phyloP scores from a whole-genome alignment of 1,284 basidiomycete species.

The Somion occarium region DNA sequence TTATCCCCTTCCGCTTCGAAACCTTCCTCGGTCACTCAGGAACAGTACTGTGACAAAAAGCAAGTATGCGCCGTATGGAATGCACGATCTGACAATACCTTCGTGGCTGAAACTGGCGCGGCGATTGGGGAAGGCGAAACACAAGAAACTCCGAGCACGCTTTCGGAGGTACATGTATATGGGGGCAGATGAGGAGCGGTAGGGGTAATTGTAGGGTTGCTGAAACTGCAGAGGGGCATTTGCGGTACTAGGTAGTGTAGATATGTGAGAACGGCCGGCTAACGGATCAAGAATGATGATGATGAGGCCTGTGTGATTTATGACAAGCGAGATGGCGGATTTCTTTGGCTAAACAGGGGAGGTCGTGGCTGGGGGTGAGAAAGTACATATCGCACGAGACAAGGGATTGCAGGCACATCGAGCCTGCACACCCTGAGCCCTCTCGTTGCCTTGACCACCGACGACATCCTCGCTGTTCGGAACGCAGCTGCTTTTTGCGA shows the following conservation, averaged over 20 bases:
- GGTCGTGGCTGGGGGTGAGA: constrained; percentile 1
- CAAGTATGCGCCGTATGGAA: constrained; percentile 64
- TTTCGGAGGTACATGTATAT: constrained; percentile 74
- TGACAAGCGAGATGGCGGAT: not conserved
- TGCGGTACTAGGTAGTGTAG: no score
- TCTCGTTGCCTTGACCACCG: constrained; percentile 67
- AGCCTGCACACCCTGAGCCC: no score
- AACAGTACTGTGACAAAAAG: constrained; percentile 38
- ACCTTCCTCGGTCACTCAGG: constrained; percentile 57
- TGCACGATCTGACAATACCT: constrained; percentile 74
- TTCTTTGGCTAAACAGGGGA: constrained; percentile 7
- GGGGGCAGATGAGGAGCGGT: constrained; percentile 35
- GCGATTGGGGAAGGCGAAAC: constrained; percentile 47
- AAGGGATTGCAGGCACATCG: no score
- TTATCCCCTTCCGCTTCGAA: constrained; percentile 59
- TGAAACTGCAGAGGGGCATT: no score
- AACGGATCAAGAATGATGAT: constrained; percentile 3
- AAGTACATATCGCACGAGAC: no score
- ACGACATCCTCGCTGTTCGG: constrained; percentile 15
- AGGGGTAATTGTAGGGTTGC: constrained; percentile 8
- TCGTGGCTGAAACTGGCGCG: constrained; percentile 74
- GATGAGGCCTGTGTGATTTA: not conserved
- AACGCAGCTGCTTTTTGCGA: not conserved
- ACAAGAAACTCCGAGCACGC: constrained; percentile 59
- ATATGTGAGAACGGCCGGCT: not conserved